Conservation (phyloP, 2,329 filamentous ascomycete genomes). For the Periglandula ipomoeae region DNA sequence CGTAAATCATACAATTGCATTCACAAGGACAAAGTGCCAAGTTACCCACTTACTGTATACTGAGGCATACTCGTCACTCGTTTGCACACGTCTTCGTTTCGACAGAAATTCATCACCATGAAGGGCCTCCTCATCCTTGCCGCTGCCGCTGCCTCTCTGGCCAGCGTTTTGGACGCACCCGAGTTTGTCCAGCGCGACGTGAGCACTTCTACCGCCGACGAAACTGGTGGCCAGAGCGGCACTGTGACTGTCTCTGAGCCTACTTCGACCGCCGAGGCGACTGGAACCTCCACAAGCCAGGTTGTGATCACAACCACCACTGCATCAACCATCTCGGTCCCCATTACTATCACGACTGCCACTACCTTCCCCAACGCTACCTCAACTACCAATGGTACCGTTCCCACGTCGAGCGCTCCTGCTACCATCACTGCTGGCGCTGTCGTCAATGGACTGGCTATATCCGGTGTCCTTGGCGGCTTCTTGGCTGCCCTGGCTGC, state of each 20-base stretch:
- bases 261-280: neutral
- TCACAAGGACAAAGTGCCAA: too few relatives aligned
- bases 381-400: neutral
- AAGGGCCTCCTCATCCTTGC: conserved; percentile 1
- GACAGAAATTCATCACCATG: neutral
- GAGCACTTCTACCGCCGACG: neutral
- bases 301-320: conserved; percentile 13
- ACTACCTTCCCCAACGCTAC: neutral
- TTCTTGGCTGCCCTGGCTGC: conserved; percentile 15
- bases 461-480: conserved; percentile 11
- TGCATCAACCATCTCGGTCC: neutral
- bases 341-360: neutral
- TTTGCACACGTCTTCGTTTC: too few relatives aligned
- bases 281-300: neutral
- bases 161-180: neutral
- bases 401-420: neutral
- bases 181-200: neutral
- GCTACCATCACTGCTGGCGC: conserved; percentile 11
- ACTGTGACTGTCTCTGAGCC: neutral
- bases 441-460: conserved; percentile 6
- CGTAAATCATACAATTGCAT: too few relatives aligned
- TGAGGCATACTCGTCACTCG: too few relatives aligned
- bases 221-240: neutral
- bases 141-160: neutral
- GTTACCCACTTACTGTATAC: too few relatives aligned